Base-by-base conservation (phyloP, 345 rosid genomes). In the Balakata baccata region DNA sequence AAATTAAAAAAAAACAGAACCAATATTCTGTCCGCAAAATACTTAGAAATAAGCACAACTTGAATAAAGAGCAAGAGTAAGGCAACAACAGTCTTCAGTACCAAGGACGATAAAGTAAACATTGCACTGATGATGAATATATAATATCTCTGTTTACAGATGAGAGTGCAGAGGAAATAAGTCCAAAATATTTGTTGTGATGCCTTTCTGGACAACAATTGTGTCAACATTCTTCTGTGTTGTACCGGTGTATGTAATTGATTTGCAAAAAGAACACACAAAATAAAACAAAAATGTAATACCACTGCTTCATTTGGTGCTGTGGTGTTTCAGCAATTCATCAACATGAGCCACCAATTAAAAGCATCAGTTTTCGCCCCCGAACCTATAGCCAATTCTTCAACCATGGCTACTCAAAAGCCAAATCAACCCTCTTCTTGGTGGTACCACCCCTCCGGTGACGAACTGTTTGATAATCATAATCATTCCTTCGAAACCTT, bases 391-490 rank as follows among this genome's bases (percentile, higher is more conserved):
- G 38, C 20, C 13, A 41, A 39, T 70, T 22, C 51, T n/a, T 9
- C 71, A 70, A 54, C 62, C 13, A 13, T 4, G 23, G 54, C 66
- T 71, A 64, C 73, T 78, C 80, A 54, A 67, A 66, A 65, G 46
- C 84, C 67, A 83, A 87, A 81, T 80, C 74, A 64, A 81, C 83
- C 81, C 83, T 87, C 83, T 80, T 84, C 81, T 77, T 82, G 60
- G 75, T 63, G 50, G 77, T 69, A 39, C 67, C 76, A n/a, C 49
- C 41, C 41, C 77, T 79, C 82, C 86, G 72, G 38, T 18, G 72
- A 43, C 73, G 71, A 71, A 70, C 75, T 8, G 77, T 64, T 70
- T 58, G 83, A 62, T 78, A 64, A 81, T 76, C 74, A 59, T 79
- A 64, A 81, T 76, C 74, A 59, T 79, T 81, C 67, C 74, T 81